Base-by-base conservation (phyloP, 257 asterid species). In the Galeopsis tetrahit region DNA sequence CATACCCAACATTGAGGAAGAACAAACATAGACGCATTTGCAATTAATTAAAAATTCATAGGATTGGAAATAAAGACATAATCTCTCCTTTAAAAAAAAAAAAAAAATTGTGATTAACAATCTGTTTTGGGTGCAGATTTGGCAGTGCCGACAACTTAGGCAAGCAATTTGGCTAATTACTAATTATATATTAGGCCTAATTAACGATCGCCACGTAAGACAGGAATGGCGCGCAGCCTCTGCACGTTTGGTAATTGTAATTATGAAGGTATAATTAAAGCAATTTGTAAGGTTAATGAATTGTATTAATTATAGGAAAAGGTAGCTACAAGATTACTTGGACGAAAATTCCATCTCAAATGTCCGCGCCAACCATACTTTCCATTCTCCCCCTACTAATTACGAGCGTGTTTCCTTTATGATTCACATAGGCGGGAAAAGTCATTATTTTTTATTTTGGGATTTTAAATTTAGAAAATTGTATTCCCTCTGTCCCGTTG, bases 161-260 rank as follows among this genome's bases (percentile, higher is more conserved):
- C 0, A 31, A 57, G 44, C 66, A 71, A 72, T 51, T 52, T 51
- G 68, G 34, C 58, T 38, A 40, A 49, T 53, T 31, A 58, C 40
- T 67, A 72, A 36, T 51, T n/a, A 48, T 31, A 48, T 15, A 58
- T 51, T 10, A 7, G 31, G 35, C 52, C 10, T 33, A 53, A 73
- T 21, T 17, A 44, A 31, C 38, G 10, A 38, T 55, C 39, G 39
- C 74, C 70, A 38, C 59, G 10, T 71, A 66, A 49, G 70, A 72
- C 49, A 14, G 60, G 32, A 74, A 34, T 66, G 28, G 28, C 28
- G 28, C 49, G 44, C 65, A 59, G 40, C 58, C 33, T 31, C 51
- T 62, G 73, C 70, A 67, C 76, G 80, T 43, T 43, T 71, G 17
- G 42, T 10, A 62, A 40, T 68, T 48, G 70, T 2, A 13, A 70